A percentile compares a stretch with the other conserved stretches of the same genome.
Evolutionary conservation across 176 grass and related monocot genomes (phyloP).

Genomic region (Carex parvula): DNA sequence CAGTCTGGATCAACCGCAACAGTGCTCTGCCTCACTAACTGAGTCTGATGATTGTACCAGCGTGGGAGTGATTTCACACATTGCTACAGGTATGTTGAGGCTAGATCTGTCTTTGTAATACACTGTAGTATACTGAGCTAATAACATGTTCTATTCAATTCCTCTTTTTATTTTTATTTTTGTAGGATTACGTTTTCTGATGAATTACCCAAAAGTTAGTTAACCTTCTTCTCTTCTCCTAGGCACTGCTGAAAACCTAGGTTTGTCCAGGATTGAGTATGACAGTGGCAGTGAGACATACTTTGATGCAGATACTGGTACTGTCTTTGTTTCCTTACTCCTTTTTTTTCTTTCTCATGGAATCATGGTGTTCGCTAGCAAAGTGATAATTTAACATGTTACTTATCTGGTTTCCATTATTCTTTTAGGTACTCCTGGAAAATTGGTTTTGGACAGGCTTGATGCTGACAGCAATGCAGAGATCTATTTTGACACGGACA

Average conservation of each 20-base stretch:
- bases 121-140: background rate
- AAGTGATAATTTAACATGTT: background rate
- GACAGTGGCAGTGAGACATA: background rate
- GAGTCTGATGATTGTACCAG: background rate
- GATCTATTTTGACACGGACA: background rate
- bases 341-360: background rate
- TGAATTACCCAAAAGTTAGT: background rate
- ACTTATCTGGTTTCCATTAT: background rate
- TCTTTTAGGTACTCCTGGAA: conserved; percentile 8
- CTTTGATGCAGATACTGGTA: conserved; percentile 7
- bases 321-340: background rate
- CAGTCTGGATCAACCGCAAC: background rate
- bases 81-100: background rate
- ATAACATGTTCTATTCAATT: background rate
- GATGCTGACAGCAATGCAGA: background rate
- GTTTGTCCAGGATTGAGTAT: conserved; percentile 5
- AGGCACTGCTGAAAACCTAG: background rate
- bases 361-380: background rate
- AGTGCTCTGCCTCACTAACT: background rate
- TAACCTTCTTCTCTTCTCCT: conserved; percentile 4
- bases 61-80: background rate
- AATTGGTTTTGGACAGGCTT: background rate
- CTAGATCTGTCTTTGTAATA: background rate
- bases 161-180: background rate
- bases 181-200: background rate